Evolutionary conservation across 1,139 yeast species (phyloP).

Genomic region (Pichia terricola): DNA sequence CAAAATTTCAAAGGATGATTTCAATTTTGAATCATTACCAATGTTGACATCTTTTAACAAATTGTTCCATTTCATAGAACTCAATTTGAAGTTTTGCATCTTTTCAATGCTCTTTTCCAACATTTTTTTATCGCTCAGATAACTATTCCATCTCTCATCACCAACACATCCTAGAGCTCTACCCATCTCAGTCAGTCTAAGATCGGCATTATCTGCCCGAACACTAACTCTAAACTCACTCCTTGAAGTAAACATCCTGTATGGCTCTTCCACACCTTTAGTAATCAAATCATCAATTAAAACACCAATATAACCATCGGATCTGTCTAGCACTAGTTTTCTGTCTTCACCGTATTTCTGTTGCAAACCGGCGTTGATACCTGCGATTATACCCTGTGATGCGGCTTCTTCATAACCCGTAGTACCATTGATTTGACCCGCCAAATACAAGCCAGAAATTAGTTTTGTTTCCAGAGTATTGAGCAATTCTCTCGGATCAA

Average conservation of each 20-base stretch:
- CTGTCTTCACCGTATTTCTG: constrained; percentile 26
- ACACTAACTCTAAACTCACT: constrained; percentile 87
- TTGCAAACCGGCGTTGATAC: constrained; percentile 78
- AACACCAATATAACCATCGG: constrained; percentile 88
- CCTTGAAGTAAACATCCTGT: constrained; percentile 94
- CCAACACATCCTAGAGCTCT: constrained; percentile 57
- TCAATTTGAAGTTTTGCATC: constrained; percentile 36
- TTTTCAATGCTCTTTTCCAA: constrained; percentile 37
- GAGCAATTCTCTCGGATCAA: constrained; percentile 82
- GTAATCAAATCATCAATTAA: constrained; percentile 89
- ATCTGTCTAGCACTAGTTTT: constrained; percentile 52
- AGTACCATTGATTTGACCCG: constrained; percentile 98
- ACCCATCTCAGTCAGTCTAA: constrained; percentile 67
- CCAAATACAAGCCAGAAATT: constrained; percentile 71
- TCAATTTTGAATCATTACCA: constrained; percentile 33
- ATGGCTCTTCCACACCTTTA: constrained; percentile 95
- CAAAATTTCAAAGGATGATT: constrained; percentile 47
- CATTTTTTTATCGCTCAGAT: constrained; percentile 34
- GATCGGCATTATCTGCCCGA: constrained; percentile 90
- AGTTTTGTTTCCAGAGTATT: constrained; percentile 75
- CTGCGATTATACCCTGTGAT: constrained; percentile 92
- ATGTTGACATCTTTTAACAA: constrained; percentile 27
- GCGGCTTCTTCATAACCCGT: constrained; percentile 99
- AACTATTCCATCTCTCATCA: constrained; percentile 47
- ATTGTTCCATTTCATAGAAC: constrained; percentile 56